These are phyloP conservation scores for Hevea brasiliensis DNA, from an alignment of 345 rosid genomes.

Conservation along the genomic window DNA sequence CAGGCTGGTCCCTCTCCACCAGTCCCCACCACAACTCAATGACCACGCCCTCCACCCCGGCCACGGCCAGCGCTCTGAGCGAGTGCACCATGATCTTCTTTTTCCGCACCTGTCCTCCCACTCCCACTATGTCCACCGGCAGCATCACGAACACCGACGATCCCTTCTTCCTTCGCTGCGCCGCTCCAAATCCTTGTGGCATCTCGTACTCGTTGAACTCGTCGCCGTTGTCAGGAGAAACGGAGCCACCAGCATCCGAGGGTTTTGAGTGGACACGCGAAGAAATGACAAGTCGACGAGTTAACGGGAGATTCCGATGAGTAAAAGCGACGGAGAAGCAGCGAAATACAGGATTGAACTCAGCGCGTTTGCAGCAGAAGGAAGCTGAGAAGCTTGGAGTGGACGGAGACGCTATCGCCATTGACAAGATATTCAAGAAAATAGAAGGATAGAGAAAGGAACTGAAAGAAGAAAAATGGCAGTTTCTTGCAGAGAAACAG, in stretches of 20 bases:
- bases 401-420: conserved; percentile 42
- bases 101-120: conserved; percentile 26
- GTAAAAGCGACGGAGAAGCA: conserved; percentile 18
- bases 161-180: conserved; percentile 23
- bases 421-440: conserved; percentile 9
- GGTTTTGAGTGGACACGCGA: conserved; percentile 31
- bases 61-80: conserved; percentile 39
- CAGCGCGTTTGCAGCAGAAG: conserved; percentile 29
- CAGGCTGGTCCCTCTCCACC: conserved; percentile 47
- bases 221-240: conserved; percentile 38
- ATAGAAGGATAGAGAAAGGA: neutral
- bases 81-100: conserved; percentile 40
- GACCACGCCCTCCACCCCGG: conserved; percentile 54
- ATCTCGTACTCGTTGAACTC: conserved; percentile 26
- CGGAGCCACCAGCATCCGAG: conserved; percentile 31
- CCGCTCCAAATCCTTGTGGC: conserved; percentile 21
- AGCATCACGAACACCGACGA: conserved; percentile 51
- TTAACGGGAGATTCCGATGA: conserved; percentile 1
- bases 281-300: conserved; percentile 19
- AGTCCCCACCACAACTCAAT: conserved; percentile 64
- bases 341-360: conserved; percentile 17
- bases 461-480: neutral
- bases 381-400: conserved; percentile 34
- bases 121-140: conserved; percentile 39
- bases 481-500: neutral